phyloP scores from a whole-genome alignment of 2,329 filamentous ascomycete species.

The Pseudohalonectria lignicola region DNA sequence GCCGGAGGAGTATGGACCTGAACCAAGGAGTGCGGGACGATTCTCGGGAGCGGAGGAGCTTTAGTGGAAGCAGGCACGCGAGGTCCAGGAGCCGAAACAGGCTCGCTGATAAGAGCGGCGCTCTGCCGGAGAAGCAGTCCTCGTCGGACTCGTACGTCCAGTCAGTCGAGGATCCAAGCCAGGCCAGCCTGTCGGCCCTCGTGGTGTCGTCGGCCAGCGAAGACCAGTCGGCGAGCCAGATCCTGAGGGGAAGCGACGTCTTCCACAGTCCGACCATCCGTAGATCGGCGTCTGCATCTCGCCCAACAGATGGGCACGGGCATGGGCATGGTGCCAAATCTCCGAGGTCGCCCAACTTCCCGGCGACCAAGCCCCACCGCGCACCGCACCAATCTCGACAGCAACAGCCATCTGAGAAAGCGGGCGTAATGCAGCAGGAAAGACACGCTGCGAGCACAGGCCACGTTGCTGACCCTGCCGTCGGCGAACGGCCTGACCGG shows the following conservation, averaged over 20 bases:
- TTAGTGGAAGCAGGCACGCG: slow-evolving; percentile 42
- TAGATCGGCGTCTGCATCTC: slow-evolving; percentile 30
- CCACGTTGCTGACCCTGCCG: slow-evolving; percentile 17
- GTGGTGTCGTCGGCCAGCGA: slow-evolving; percentile 55
- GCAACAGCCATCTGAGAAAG: not conserved
- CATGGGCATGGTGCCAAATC: not conserved
- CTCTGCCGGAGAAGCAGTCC: slow-evolving; percentile 35
- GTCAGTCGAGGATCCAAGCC: slow-evolving; percentile 58
- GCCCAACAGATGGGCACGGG: slow-evolving; percentile 1
- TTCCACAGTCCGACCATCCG: slow-evolving; percentile 70
- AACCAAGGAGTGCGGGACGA: slow-evolving; percentile 28
- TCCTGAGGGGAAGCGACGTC: slow-evolving; percentile 75
- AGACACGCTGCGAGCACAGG: slow-evolving; percentile 28
- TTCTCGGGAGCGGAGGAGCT: slow-evolving; percentile 43
- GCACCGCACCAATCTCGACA: too few relatives aligned
- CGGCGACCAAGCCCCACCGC: not conserved
- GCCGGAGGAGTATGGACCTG: slow-evolving; percentile 41
- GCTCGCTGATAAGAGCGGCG: slow-evolving; percentile 14
- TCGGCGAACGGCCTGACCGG: slow-evolving; percentile 11
- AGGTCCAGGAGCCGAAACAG: slow-evolving; percentile 39
- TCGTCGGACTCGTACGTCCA: slow-evolving; percentile 68
- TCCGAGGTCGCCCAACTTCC: not conserved
- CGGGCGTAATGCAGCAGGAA: slow-evolving; percentile 4
- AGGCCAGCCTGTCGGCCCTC: slow-evolving; percentile 50
- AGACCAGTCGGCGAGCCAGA: slow-evolving; percentile 83